Base-by-base conservation (phyloP, 495 filamentous ascomycete species). In the Hypoxylon trugodes region DNA sequence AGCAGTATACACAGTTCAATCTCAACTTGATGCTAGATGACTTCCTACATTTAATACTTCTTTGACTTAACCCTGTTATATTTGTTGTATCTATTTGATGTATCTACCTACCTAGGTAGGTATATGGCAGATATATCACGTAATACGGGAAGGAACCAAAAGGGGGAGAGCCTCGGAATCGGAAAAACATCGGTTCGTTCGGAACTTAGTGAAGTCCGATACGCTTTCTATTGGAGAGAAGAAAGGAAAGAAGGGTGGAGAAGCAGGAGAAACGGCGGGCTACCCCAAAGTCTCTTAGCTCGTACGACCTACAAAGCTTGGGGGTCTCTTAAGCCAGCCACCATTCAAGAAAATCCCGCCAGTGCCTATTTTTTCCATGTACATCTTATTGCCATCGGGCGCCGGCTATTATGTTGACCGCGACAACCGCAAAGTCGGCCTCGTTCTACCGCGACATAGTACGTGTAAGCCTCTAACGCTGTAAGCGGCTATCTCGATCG, bases 401-500 rank as follows among this genome's bases (percentile, higher is more conserved):
- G 64, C 64, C 64, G 64, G 64, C 37, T 67, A 45, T 67, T 67
- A 67, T 67, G 52, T 67, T 61, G 51, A 67, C 64, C 64, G 64
- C 61, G 53, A 67, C 64, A 67, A 67, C 64, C 64, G 64, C 64
- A 56, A 19, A 67, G 41, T 67, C 64, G 64, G 64, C 52, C 64
- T 48, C 38, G 56, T 54, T 46, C 32, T 13, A 54, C 52, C 40
- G 64, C 58, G 64, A 67, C 33, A 67, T 57, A 57, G 57, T 61
- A 49, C 45, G 43, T 66, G 41, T 52, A 56, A 57, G 57, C 45
- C 45, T 67, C 58, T 67, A 67, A 52, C 24, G 21, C 41, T 18
- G 62, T 66, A 66, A 66, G 55, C 62, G 55, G 41, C 37, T 36
- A 30, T 47, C 52, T 67, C 52, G 54, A 53, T 24, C 54, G n/a